A percentile compares a stretch with the other conserved stretches of the same genome.
Evolutionary conservation across 108 stramenopile genomes (phyloP).

Genomic region (Cyclotella baltica): DNA sequence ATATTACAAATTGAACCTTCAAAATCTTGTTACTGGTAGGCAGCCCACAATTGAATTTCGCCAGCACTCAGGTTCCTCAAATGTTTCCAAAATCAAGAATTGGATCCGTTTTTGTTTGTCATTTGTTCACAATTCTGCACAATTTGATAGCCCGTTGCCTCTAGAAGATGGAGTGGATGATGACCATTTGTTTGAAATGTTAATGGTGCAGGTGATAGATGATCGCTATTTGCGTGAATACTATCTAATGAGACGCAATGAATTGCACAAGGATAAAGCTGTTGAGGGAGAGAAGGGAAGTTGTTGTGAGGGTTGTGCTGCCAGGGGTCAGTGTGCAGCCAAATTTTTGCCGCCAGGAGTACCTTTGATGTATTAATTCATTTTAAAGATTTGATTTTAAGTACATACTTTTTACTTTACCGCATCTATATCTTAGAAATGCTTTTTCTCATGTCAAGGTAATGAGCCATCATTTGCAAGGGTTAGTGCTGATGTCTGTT

Average conservation of each 20-base stretch:
- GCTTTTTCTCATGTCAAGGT: too few species aligned
- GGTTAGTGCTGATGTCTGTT: too few species aligned
- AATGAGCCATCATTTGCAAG: too few species aligned
- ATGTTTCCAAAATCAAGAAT: constrained; percentile 47
- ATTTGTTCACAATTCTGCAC: constrained; percentile 50
- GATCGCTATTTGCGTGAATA: constrained; percentile 58
- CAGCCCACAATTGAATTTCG: constrained; percentile 76
- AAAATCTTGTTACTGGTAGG: constrained; percentile 45
- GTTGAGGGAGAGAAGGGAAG: neutral
- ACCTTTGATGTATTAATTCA: too few species aligned
- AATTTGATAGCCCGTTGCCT: constrained; percentile 3
- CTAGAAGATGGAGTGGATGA: constrained; percentile 9
- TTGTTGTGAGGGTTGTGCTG: constrained; percentile 40
- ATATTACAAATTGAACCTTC: constrained; percentile 70
- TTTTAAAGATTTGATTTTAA: too few species aligned
- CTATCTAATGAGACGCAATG: constrained; percentile 40
- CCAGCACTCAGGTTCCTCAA: constrained; percentile 61
- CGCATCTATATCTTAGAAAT: too few species aligned
- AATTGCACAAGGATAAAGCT: constrained; percentile 10
- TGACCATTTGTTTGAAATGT: constrained; percentile 48
- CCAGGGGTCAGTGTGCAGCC: constrained; percentile 16
- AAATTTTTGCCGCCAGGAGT: constrained; percentile 16
- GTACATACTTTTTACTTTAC: too few species aligned
- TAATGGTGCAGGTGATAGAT: constrained; percentile 58
- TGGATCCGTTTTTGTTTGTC: constrained; percentile 65